Evolutionary conservation across 2,329 filamentous ascomycete genomes (phyloP), one percentile per base, ranked within the genome.

Genomic region (Dactylellina haptotyla): DNA sequence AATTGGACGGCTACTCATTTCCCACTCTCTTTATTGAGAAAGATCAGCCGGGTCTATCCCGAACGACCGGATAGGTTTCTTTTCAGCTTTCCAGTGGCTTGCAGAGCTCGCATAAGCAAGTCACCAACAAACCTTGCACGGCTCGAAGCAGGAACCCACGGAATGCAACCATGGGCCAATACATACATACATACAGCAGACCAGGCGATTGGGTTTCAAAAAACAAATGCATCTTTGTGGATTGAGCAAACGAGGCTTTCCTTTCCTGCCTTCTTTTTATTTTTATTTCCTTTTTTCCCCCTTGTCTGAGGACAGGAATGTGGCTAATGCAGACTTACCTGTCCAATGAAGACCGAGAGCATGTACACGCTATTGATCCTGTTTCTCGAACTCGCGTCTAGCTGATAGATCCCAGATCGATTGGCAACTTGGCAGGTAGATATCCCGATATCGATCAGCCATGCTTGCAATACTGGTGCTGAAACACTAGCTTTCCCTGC

Each of bases 331-430:
- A 83, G 5, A 1, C 88, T 88, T 50, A 95, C 78, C 82, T 95
- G 91, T 0, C 91, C 91, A 26, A 85, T 87, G 77, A 94, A 94
- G 0, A 87, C 87, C 5, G 85, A 84, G 0, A 93, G 84, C 91
- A 94, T 95, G 78, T 92, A 95, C 0, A 88, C 90, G 0, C 91
- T 93, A 79, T 95, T 95, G 23, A 94, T 85, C 2, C 91, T 82
- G 80, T 93, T 95, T 3, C 90, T 82, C 0, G 88, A 88, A 71
- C 87, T 88, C 0, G 90, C 88, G 59, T 90, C 89, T 20, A 94
- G 87, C 0, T 83, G 81, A 77, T 91, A 93, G 18, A 95, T 90
- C 2, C 87, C 84, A 0, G 85, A 84, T 0, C 91, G 83, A 77
- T 93, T 93, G 0, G 89, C 89, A 30, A 92, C 90, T 79, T 93